A percentile compares a stretch with the other conserved stretches of the same genome.
These are phyloP conservation scores for Cytospora chrysosperma DNA, from an alignment of 2,329 filamentous ascomycete species.

Conservation along the genomic window DNA sequence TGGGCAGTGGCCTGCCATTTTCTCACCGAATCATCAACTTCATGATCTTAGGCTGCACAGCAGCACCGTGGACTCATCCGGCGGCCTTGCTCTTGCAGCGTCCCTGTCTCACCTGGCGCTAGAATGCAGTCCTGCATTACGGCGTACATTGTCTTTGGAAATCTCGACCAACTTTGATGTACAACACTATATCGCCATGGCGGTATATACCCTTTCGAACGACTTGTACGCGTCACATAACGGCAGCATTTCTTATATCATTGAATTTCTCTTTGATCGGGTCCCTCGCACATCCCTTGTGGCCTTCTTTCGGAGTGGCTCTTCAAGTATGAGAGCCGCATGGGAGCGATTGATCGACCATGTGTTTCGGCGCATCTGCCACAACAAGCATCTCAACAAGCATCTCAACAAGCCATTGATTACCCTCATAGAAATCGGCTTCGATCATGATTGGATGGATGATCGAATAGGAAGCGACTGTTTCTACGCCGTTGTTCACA, in stretches of 20 bases:
- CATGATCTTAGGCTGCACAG: neutral
- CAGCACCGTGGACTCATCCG: neutral
- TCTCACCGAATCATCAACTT: neutral
- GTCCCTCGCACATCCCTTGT: neutral
- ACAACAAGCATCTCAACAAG: neutral
- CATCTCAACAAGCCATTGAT: neutral
- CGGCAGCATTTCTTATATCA: neutral
- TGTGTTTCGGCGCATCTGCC: rapidly evolving
- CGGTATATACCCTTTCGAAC: neutral
- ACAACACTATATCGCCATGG: neutral
- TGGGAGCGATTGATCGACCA: neutral
- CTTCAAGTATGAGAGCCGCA: neutral
- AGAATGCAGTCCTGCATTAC: neutral
- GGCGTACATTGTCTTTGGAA: neutral
- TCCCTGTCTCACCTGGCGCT: neutral
- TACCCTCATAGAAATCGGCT: neutral
- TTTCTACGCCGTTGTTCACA: neutral
- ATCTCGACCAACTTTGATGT: neutral
- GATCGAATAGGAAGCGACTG: neutral
- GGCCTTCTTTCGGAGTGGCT: neutral
- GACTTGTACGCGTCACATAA: neutral
- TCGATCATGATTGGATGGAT: neutral
- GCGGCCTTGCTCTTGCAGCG: neutral
- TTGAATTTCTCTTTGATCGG: neutral
- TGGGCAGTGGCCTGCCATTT: neutral